These are phyloP conservation scores for Mariannaea elegans DNA, from an alignment of 2,329 filamentous ascomycete genomes.

Conservation along the genomic window DNA sequence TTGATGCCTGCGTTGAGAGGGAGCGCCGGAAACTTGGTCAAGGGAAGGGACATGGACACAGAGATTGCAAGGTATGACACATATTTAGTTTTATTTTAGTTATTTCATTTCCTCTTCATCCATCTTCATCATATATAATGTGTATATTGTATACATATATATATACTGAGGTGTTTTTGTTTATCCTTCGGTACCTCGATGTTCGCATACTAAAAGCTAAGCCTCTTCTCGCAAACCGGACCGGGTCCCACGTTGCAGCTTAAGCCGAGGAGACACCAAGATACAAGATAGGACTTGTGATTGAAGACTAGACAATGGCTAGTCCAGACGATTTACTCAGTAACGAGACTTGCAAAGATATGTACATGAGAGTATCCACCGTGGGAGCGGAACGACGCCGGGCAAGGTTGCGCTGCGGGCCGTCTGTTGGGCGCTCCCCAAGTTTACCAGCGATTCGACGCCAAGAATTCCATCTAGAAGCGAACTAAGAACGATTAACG, in stretches of 20 bases:
- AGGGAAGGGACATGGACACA: background rate
- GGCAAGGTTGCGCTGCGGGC: constrained; percentile 11
- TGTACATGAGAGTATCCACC: constrained; percentile 16
- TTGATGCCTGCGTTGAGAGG: background rate
- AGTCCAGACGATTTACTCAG: constrained; percentile 33
- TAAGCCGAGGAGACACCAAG: constrained; percentile 24
- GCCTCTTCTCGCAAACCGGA: too few species aligned
- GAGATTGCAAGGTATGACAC: background rate
- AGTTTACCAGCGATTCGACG: background rate
- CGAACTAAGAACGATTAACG: constrained; percentile 12
- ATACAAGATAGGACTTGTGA: background rate
- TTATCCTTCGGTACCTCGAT: too few species aligned
- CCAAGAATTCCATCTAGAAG: constrained; percentile 11
- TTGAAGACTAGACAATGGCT: constrained; percentile 34
- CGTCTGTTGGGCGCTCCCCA: constrained; percentile 10
- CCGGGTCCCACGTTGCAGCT: too few species aligned
- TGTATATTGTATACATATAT: too few species aligned
- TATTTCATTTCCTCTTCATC: background rate
- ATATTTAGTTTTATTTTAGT: background rate
- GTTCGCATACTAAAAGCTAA: too few species aligned
- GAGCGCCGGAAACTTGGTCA: background rate
- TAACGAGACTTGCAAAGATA: constrained; percentile 21
- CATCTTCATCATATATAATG: too few species aligned
- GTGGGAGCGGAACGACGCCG: constrained; percentile 20
- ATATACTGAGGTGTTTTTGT: too few species aligned